These are phyloP conservation scores for Anethum foeniculum DNA, from an alignment of 140 eudicot species.

Conservation along the genomic window DNA sequence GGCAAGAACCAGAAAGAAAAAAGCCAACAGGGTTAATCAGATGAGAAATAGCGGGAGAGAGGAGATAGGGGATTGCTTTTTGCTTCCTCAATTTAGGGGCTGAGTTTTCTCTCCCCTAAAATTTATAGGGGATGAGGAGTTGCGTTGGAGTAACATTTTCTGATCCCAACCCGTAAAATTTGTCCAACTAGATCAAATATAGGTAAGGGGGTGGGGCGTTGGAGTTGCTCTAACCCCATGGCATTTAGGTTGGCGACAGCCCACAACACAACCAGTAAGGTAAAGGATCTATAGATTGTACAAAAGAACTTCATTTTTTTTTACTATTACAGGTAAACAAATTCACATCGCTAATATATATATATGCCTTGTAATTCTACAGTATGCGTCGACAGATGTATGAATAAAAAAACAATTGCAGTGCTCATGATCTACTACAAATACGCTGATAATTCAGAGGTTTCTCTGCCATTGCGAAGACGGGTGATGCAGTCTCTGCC, in stretches of 20 bases:
- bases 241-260: neutral
- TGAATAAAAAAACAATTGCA: neutral
- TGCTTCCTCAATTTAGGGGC: no score
- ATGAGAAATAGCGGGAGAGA: no score
- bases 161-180: no score
- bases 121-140: no score
- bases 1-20: no score
- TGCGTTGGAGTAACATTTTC: no score
- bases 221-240: neutral
- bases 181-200: no score
- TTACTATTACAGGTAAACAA: neutral
- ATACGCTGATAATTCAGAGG: neutral
- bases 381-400: slow-evolving; percentile 1
- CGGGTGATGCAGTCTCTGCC: neutral
- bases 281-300: neutral
- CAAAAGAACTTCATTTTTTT: neutral
- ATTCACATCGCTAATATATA: neutral
- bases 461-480: neutral
- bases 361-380: neutral
- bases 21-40: no score
- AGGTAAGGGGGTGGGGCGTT: no score
- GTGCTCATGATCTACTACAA: neutral
- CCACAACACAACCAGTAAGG: neutral
- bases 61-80: no score
- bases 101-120: no score